Evolutionary conservation across 768 basidiomycete species (phyloP).

Genomic region (Daedaleopsis nitida): DNA sequence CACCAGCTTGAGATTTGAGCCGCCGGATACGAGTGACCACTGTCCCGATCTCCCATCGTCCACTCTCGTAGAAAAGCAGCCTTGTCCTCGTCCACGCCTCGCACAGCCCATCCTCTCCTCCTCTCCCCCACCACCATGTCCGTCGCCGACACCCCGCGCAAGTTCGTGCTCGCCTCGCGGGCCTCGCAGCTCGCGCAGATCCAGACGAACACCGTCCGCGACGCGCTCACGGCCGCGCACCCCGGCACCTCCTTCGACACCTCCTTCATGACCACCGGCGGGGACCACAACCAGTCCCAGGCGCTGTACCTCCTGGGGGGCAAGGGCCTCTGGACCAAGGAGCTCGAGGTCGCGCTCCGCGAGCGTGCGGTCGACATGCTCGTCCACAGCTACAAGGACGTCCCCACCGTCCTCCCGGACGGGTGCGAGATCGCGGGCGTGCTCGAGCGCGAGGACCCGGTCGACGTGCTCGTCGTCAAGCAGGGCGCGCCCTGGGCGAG

Average conservation of each 20-base stretch:
- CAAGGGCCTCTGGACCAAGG: constrained; percentile 95
- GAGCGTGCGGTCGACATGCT: constrained; percentile 83
- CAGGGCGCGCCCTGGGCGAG: constrained; percentile 66
- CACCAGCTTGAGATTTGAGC: not conserved
- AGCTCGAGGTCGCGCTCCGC: constrained; percentile 85
- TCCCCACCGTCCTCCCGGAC: constrained; percentile 83
- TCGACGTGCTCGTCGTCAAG: constrained; percentile 88
- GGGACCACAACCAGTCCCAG: constrained; percentile 88
- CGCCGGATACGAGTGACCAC: not conserved
- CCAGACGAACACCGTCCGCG: constrained; percentile 82
- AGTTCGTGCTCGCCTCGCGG: constrained; percentile 80
- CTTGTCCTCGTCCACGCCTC: not conserved
- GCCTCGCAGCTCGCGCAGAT: constrained; percentile 86
- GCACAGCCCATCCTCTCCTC: not conserved
- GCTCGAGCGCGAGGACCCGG: constrained; percentile 83
- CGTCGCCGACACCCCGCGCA: constrained; percentile 35
- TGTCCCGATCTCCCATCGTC: not conserved
- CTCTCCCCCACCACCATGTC: not conserved
- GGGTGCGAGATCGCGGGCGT: constrained; percentile 88
- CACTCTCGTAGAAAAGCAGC: not conserved
- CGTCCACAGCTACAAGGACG: constrained; percentile 91
- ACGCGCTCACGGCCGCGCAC: constrained; percentile 57
- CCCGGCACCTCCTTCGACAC: constrained; percentile 53
- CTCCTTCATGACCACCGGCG: constrained; percentile 70
- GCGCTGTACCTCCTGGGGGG: constrained; percentile 86